These are phyloP conservation scores for Puccinia polysora DNA, from an alignment of 1,284 basidiomycete species.

Conservation along the genomic window DNA sequence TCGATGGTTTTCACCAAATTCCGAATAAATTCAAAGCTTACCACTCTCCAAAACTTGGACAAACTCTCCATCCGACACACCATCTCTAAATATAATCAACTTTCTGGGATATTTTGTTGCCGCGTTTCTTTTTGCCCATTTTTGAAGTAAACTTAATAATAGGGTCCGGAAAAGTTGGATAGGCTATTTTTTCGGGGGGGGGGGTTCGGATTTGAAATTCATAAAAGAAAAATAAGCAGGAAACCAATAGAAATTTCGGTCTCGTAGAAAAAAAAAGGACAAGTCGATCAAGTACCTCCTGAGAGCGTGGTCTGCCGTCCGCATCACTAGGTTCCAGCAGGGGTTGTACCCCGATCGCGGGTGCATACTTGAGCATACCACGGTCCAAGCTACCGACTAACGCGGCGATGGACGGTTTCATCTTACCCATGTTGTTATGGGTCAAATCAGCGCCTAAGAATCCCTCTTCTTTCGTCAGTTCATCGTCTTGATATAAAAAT, in stretches of 20 bases:
- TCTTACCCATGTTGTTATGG: conserved; percentile 9
- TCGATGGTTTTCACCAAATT: background rate
- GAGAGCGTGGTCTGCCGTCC: conserved; percentile 19
- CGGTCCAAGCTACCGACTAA: conserved; percentile 33
- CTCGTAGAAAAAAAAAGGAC: background rate
- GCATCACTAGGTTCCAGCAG: conserved; percentile 19
- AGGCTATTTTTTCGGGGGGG: too few species aligned
- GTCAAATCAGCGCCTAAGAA: conserved; percentile 31
- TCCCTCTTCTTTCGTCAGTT: too few species aligned
- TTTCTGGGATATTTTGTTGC: conserved; percentile 3
- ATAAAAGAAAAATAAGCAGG: background rate
- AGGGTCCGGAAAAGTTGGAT: conserved; percentile 20
- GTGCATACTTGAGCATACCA: conserved; percentile 8
- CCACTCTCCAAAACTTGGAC: conserved; percentile 26
- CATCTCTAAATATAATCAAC: conserved; percentile 39
- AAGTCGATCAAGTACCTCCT: too few species aligned
- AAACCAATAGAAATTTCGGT: background rate
- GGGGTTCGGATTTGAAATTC: background rate
- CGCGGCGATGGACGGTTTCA: conserved; percentile 35
- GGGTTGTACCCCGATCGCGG: conserved; percentile 19
- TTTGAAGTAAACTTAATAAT: conserved; percentile 6
- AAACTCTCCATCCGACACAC: conserved; percentile 40
- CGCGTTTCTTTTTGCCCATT: conserved; percentile 14
- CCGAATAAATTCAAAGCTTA: too few species aligned
- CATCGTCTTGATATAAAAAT: background rate